Evolutionary conservation across 2,329 filamentous ascomycete species (phyloP), one percentile per base, ranked within the genome.

Genomic region (Fusarium haematococcum): DNA sequence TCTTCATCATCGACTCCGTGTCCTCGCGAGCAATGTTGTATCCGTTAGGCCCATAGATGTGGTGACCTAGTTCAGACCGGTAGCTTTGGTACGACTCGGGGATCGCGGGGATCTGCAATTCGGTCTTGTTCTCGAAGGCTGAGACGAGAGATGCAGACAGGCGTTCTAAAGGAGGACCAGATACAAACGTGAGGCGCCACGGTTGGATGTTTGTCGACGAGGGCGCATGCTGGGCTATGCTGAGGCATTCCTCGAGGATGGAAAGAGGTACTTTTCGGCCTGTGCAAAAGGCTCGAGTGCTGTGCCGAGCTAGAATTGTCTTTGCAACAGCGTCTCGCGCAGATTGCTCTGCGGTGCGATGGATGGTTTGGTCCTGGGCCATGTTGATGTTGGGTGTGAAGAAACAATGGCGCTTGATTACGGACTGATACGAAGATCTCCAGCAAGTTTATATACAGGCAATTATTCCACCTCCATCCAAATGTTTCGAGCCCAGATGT

Each of bases 21-120:
- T 77, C 72, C 10, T 65, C 64, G 0, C 68, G 59, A 5, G 64
- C 10, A 8, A 77, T 74, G 2, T 71, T 65, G 10, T 75, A 64
- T 16, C 75, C 72, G 27, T 68, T 63, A 14, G 64, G 45, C 1
- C 74, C 72, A 20, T 76, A 75, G 2, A 74, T 23, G 0, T 72
- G 48, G 10, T 63, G 64, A 2, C 74, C 75, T 11, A 76, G 18
- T 2, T 77, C 68, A 1, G 72, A 75, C 2, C 70, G 63, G 39
- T 68, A 63, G 10, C 16, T 68, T 1, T 52, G 50, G 4, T 70
- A 77, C 2, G 58, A 18, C 7, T 75, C 73, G 0, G 74, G 74
- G 14, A 73, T 56, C 0, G 2, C 18, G 0, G 68, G 61, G 0
- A 70, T 25, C 5, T 70, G 14, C 4, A 73, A 37, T 8, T 73